Percentiles rank a stretch among this genome's conserved stretches.
phyloP scores from a whole-genome alignment of 495 filamentous ascomycete species.

The Physcia stellaris region DNA sequence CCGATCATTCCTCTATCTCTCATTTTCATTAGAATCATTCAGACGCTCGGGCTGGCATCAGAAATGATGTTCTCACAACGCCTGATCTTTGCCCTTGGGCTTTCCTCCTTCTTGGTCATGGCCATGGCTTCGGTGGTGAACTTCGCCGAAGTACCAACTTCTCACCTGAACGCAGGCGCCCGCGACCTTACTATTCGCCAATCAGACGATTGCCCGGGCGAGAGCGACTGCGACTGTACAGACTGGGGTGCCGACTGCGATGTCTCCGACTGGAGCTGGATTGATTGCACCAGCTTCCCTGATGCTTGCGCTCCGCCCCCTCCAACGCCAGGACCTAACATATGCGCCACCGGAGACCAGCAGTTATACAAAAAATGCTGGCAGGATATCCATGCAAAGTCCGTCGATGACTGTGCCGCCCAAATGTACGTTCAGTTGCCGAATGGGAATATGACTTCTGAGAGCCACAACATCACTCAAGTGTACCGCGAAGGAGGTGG shows the following conservation, averaged over 20 bases:
- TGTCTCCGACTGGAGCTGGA: conserved; percentile 3
- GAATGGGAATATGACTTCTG: neutral
- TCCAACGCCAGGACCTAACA: neutral
- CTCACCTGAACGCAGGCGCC: neutral
- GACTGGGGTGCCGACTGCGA: conserved; percentile 3
- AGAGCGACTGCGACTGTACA: conserved; percentile 1
- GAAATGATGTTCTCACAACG: neutral
- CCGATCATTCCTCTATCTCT: too few species aligned
- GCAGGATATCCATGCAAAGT: conserved; percentile 1
- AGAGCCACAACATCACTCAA: neutral
- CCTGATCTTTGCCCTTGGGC: neutral
- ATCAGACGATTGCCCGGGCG: neutral
- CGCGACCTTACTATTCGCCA: neutral
- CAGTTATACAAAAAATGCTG: neutral
- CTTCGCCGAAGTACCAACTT: neutral
- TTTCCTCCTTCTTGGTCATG: neutral
- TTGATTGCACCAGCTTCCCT: neutral
- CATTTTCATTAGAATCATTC: too few species aligned
- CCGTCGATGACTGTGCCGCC: neutral
- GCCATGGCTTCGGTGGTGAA: neutral
- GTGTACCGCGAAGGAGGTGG: neutral
- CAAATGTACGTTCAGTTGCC: neutral
- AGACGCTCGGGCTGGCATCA: too few species aligned
- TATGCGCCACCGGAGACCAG: neutral
- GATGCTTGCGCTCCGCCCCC: neutral